Percentiles rank a stretch among this genome's conserved stretches.
Conservation (phyloP, 129 eudicot species). For the Chrysanthemum makinoi region DNA sequence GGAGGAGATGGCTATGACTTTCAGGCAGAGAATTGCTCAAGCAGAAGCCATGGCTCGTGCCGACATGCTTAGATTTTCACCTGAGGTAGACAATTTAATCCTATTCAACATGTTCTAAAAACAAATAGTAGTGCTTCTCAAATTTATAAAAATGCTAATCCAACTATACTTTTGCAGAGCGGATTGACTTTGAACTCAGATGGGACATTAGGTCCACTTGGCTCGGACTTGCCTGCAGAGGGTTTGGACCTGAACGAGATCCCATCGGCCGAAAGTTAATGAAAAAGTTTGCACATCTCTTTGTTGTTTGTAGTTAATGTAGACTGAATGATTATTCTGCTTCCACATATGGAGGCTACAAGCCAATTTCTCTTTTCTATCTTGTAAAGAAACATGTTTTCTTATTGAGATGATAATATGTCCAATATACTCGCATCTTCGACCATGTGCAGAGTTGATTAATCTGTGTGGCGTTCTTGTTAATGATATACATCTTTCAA, state of each 20-base stretch:
- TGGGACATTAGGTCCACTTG: conserved; percentile 56
- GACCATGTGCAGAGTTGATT: neutral
- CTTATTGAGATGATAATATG: neutral
- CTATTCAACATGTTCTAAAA: neutral
- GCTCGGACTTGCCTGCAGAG: conserved; percentile 59
- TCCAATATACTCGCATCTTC: neutral
- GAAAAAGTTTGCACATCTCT: conserved; percentile 2
- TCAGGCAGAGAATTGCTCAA: conserved; percentile 96
- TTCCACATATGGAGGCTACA: conserved; percentile 5
- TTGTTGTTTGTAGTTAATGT: conserved; percentile 12
- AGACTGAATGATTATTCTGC: conserved; percentile 1
- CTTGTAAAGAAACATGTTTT: conserved; percentile 6
- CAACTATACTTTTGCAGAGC: conserved; percentile 39
- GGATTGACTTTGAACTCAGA: conserved; percentile 62
- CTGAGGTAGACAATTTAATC: conserved; percentile 52
- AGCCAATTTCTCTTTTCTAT: neutral
- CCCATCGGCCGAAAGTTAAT: conserved; percentile 47
- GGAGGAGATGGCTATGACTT: conserved; percentile 96
- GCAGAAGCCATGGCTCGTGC: conserved; percentile 99
- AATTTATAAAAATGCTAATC: conserved; percentile 1
- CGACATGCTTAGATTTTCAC: conserved; percentile 93
- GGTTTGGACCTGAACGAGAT: conserved; percentile 67
- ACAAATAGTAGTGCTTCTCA: neutral
- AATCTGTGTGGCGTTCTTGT: neutral
- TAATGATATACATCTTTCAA: neutral